Percentiles rank a stretch among this genome's conserved stretches.
These are phyloP conservation scores for Fusarium agapanthi DNA, from an alignment of 2,329 filamentous ascomycete genomes.

Conservation along the genomic window DNA sequence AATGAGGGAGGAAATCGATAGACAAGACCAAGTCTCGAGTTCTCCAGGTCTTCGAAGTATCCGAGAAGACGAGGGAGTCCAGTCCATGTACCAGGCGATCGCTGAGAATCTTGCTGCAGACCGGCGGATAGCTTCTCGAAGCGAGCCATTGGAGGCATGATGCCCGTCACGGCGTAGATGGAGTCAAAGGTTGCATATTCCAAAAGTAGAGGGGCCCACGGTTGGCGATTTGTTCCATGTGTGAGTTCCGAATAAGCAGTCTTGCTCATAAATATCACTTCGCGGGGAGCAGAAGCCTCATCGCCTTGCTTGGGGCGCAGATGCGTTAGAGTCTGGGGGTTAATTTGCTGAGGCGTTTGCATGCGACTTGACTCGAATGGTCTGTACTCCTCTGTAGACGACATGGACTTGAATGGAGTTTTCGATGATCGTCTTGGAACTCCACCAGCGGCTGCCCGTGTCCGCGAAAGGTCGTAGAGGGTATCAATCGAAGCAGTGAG, in stretches of 20 bases:
- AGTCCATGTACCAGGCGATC: constrained; percentile 65
- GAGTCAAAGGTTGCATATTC: constrained; percentile 75
- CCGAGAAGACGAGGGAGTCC: constrained; percentile 69
- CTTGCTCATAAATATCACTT: constrained; percentile 61
- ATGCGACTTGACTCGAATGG: constrained; percentile 69
- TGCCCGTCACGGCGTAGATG: constrained; percentile 69
- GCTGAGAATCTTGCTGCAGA: constrained; percentile 63
- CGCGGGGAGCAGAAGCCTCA: constrained; percentile 48
- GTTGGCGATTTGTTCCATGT: constrained; percentile 52
- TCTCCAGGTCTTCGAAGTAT: constrained; percentile 78
- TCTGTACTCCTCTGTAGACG: constrained; percentile 55
- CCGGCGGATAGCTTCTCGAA: constrained; percentile 71
- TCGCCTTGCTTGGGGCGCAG: constrained; percentile 53
- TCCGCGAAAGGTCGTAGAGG: constrained; percentile 78
- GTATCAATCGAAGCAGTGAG: constrained; percentile 82
- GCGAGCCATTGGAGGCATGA: constrained; percentile 70
- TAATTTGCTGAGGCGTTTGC: constrained; percentile 68
- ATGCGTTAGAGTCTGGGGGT: constrained; percentile 62
- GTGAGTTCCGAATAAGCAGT: constrained; percentile 61
- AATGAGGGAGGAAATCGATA: constrained; percentile 77
- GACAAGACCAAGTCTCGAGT: constrained; percentile 76
- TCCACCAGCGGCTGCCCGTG: constrained; percentile 61
- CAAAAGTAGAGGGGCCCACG: constrained; percentile 68
- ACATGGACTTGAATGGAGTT: constrained; percentile 47
- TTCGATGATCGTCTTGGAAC: constrained; percentile 45